Evolutionary conservation across 2,329 filamentous ascomycete genomes (phyloP), one percentile per base, ranked within the genome.

Genomic region (Beauveria varroae): DNA sequence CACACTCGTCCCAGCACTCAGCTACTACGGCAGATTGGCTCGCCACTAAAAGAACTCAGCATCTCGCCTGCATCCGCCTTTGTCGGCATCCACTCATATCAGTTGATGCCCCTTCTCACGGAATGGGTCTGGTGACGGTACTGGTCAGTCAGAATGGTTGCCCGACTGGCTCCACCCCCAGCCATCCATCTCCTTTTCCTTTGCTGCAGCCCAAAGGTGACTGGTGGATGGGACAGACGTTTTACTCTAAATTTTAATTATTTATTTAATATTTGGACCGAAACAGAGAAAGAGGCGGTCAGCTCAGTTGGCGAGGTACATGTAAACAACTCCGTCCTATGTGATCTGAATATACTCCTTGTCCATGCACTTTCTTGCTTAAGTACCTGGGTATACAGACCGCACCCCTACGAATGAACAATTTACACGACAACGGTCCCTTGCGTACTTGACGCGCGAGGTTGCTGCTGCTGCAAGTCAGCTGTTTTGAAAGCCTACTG

Each of bases 101-200:
- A 60, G 12, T 37, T 53, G 49, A 60, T 46, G 16, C 52, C 52
- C 44, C 51, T 50, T 56, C 41, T 20, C 20, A 37, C 2, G 44
- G 44, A 56, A 51, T 44, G 59, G 59, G 59, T 61, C 59, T 56
- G 59, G 52, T 61, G 59, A 61, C 44, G 59, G 59, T 44, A 61
- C 44, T 61, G 49, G 57, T 46, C 57, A 60, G 22, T 52, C 57
- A 58, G 47, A 43, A 52, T 61, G 59, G 59, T 61, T 56, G 59
- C 59, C 59, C 59, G 57, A 61, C 52, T n/a, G 34, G 34, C 59
- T 24, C 59, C 59, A 61, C 59, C 59, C 59, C 58, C 58, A 61
- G 59, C 59, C 59, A 61, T 56, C 59, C 59, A 61, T 61, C 59
- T 56, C 43, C 22, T 40, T 51, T 61, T 51, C 44, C 8, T 34